Conservation (phyloP, 345 rosid genomes). For the Eucalyptus marginata region DNA sequence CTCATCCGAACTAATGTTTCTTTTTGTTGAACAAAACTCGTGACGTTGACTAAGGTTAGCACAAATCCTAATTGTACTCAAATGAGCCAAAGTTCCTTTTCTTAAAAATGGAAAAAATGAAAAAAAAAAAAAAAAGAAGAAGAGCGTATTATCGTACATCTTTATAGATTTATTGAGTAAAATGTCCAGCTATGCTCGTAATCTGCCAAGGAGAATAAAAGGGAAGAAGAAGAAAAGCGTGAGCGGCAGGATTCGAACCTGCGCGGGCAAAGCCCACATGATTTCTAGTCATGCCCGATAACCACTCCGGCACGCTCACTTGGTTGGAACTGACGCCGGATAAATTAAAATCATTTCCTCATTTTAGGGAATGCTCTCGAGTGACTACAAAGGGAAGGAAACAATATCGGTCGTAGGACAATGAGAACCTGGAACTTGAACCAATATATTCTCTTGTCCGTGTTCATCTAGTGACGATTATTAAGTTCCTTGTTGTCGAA, state of each 20-base stretch:
- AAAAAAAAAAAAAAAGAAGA: too few species aligned
- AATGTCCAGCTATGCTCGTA: not conserved
- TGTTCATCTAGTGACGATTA: not conserved
- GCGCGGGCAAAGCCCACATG: constrained; percentile 95
- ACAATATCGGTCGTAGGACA: not conserved
- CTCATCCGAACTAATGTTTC: not conserved
- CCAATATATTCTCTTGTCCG: not conserved
- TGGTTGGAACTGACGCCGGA: rapidly evolving
- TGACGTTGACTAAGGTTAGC: not conserved
- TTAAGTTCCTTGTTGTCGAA: not conserved
- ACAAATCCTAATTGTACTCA: not conserved
- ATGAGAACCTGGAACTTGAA: not conserved
- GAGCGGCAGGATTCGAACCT: constrained; percentile 82
- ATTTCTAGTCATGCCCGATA: constrained; percentile 97
- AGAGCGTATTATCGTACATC: not conserved
- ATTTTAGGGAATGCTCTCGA: not conserved
- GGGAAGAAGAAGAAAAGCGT: not conserved
- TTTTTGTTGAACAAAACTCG: not conserved
- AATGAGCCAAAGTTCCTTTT: not conserved
- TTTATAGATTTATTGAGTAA: not conserved
- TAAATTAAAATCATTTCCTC: not conserved
- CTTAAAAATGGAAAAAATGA: too few species aligned
- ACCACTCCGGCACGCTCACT: constrained; percentile 95
- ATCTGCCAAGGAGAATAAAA: not conserved
- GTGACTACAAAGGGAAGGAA: not conserved